Base-by-base conservation (phyloP, 202 grass and related monocot species). In the Bolboschoenoplectus hybrid region DNA sequence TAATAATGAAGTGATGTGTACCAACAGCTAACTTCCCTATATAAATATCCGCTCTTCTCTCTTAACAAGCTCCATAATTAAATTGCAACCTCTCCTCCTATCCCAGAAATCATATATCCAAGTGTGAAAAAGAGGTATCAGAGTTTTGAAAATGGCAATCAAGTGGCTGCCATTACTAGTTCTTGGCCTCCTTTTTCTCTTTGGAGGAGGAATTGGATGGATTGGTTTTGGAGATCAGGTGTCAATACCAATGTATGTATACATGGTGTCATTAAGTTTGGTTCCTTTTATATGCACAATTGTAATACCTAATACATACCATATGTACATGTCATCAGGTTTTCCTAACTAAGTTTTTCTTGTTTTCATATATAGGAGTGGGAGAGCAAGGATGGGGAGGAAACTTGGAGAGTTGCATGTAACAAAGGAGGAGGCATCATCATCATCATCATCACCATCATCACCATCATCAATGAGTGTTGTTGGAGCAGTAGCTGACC, bases 401-500 rank as follows among this genome's bases (percentile, higher is more conserved):
- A 87, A 35, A 13, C 62, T 87, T 16, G 51, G 85, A 52, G 85
- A 82, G 20, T 43, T 70, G 85, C 61, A 75, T 19, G 51, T 0
- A 4, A 53, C 19, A 47, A 64, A 63, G 46, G 66, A 52, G 8
- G 53, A 74, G 52, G 12, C 51, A 57, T 67, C 75, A 67, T 36
- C 46, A 55, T 11, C 51, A 57, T 67, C 75, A 26, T 26, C 26
- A 26, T 26, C 26, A 26, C 26, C 26, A 26, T 26, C 26, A 26
- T 26, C 26, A 26, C 19, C 51, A 57, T 67, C 75, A 67, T 36
- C 46, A 55, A 12, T 20, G 20, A 57, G n/a, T 58, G 82, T 65
- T 43, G 41, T 74, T 44, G 87, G 83, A 39, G 65, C 87, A 34
- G 87, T 82, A 11, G 74, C 45, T 49, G 87, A 89, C 38, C 83